Evolutionary conservation across 805 yeast genomes (phyloP), one percentile per base, ranked within the genome.

Genomic region (Metschnikowia baotianmanensis): DNA sequence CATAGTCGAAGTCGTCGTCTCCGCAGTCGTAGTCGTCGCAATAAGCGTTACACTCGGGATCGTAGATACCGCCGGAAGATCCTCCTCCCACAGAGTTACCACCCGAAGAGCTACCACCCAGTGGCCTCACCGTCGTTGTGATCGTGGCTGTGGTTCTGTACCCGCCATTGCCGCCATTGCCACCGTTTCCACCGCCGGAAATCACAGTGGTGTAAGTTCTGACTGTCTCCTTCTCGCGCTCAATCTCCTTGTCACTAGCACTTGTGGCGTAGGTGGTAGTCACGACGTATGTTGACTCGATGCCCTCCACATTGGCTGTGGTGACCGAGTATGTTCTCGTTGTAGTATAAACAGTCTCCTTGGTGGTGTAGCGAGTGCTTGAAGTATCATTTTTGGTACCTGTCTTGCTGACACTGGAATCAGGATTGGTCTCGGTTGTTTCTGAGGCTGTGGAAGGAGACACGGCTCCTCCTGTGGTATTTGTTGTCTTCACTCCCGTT

Each of bases 11-110:
- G 35, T 49, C 53, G 9, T 41, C 47, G 31, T 47, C 53, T 6
- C 53, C 53, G 19, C 53, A 49, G 38, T 49, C 43, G 21, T 45
- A 43, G 21, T 34, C 39, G 19, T 49, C 53, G 25, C 53, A 49
- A 33, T 49, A 32, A 12, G 53, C 53, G 15, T 42, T 33, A 18
- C 53, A 49, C 23, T 42, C 42, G 16, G 41, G 5, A 27, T 49
- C 53, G 37, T 47, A 47, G 32, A 30, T 19, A 9, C 49, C 45
- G 19, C 31, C 13, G 22, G 33, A 24, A 4, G 53, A 25, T 7
- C 15, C 28, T 12, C 13, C 13, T 3, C 13, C 13, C 12, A 12
- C 7, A 5, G 12, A n/a, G n/a, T n/a, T n/a, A n/a, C n/a, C n/a
- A n/a, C n/a, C n/a, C n/a, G n/a, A n/a, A n/a, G n/a, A n/a, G n/a